Conservation (phyloP, 208 protist genomes). For the Leishmania aethiopica region DNA sequence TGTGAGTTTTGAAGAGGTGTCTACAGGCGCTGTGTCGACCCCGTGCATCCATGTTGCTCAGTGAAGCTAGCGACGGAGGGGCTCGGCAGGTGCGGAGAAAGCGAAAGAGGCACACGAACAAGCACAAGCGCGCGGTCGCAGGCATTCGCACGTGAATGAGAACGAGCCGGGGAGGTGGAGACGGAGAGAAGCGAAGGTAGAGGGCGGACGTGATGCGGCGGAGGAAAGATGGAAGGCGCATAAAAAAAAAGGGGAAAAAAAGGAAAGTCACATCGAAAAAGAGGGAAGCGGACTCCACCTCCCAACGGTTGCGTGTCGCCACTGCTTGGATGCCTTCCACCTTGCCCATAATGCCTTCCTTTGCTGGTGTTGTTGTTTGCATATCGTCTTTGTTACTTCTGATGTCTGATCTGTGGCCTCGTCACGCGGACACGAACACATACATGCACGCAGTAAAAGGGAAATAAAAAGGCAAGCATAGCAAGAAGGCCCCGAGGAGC, state of each 20-base stretch:
- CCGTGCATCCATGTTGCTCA: not conserved
- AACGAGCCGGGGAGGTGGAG: not conserved
- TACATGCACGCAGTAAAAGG: not conserved
- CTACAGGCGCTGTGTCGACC: not conserved
- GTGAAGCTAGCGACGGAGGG: not conserved
- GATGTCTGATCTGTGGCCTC: not conserved
- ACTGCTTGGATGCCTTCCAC: too few relatives aligned
- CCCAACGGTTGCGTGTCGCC: not conserved
- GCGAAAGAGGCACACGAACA: not conserved
- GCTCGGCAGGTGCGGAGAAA: not conserved
- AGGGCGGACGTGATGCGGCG: not conserved
- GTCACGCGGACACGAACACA: not conserved
- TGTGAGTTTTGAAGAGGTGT: not conserved
- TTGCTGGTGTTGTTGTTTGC: too few relatives aligned
- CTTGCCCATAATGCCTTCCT: too few relatives aligned
- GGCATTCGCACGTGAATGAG: not conserved
- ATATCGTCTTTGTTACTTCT: not conserved
- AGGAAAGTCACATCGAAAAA: not conserved
- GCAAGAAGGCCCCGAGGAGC: not conserved
- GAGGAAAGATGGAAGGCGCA: not conserved
- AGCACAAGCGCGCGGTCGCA: not conserved
- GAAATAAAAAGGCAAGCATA: not conserved
- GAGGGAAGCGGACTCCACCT: not conserved
- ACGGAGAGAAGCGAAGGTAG: not conserved
- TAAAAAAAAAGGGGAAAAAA: not conserved